Base-by-base conservation (phyloP, 2,329 filamentous ascomycete genomes). In the Furcasterigmium sp. region DNA sequence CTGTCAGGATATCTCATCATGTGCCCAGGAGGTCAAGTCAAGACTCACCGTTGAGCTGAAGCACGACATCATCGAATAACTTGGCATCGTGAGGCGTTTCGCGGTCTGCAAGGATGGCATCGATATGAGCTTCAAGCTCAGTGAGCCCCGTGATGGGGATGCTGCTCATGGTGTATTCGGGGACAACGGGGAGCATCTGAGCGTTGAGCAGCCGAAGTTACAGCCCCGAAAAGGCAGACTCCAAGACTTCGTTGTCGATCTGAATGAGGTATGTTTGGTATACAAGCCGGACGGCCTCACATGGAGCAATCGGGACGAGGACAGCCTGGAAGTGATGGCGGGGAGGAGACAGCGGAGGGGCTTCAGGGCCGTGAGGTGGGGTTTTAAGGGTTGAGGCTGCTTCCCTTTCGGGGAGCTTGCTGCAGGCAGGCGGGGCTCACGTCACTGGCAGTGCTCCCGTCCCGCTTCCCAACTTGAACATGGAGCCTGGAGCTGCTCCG, bases 31-130 rank as follows among this genome's bases (percentile, higher is more conserved):
- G n/a, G n/a, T n/a, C n/a, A n/a, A n/a, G n/a, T n/a, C n/a, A 3
- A 23, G 10, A 45, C 56, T 20, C 55, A 74, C 76, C 72, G 34
- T 68, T 80, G 14, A 83, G 63, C 53, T 82, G 77, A 4, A 82
- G 68, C 52, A 77, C 72, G 36, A 82, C 71, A 53, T 78, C 63
- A 53, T 82, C 79, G 46, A 83, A 75, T 3, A 82, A 63, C 50
- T 72, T 73, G 10, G 62, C 59, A 46, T 73, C 59, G 28, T 77
- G 61, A 1, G 63, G 56, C 2, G 67, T 56, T 1, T 62, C 60
- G 15, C 71, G 62, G 46, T 73, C 67, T 20, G 60, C 55, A 15
- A 68, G 48, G n/a, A 82, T 62, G 21, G 70, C 60, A 40, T 73
- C 65, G 14, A 84, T 64, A 55, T 83, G 80, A 18, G 56, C 57